These are phyloP conservation scores for Geranium brycei DNA, from an alignment of 345 rosid species.

Conservation along the genomic window DNA sequence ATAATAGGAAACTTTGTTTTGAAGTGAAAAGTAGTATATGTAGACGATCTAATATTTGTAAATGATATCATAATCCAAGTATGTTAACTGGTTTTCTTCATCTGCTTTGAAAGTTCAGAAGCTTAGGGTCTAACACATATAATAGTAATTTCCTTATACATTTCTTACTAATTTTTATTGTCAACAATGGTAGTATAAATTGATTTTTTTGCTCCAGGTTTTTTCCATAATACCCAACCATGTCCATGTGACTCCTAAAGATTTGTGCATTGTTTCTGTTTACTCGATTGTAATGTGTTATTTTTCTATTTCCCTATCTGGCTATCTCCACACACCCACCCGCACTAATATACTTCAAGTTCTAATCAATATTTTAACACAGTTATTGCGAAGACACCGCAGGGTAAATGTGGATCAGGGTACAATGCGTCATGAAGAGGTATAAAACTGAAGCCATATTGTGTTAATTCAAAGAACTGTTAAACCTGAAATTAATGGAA, in stretches of 20 bases:
- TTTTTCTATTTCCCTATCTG: no score
- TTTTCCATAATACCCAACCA: no score
- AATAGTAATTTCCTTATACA: background rate
- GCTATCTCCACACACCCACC: no score
- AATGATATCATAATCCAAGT: background rate
- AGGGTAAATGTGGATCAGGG: conserved; percentile 45
- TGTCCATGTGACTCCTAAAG: no score
- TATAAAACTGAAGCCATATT: conserved; percentile 9
- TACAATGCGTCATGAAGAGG: conserved; percentile 45
- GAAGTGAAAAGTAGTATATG: background rate
- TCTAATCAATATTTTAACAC: conserved; percentile 8
- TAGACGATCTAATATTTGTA: background rate
- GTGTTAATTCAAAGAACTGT: background rate
- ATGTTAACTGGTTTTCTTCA: background rate
- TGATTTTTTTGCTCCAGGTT: no score
- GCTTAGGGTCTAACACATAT: background rate
- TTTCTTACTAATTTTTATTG: background rate
- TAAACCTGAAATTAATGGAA: no score
- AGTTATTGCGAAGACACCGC: conserved; percentile 58
- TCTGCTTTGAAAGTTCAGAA: background rate
- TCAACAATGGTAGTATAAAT: no score
- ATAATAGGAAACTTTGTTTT: no score
- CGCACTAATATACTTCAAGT: background rate
- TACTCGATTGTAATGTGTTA: no score
- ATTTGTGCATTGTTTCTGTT: no score